Conservation (phyloP, 2,329 filamentous ascomycete genomes). For the Colletotrichum spinosum region DNA sequence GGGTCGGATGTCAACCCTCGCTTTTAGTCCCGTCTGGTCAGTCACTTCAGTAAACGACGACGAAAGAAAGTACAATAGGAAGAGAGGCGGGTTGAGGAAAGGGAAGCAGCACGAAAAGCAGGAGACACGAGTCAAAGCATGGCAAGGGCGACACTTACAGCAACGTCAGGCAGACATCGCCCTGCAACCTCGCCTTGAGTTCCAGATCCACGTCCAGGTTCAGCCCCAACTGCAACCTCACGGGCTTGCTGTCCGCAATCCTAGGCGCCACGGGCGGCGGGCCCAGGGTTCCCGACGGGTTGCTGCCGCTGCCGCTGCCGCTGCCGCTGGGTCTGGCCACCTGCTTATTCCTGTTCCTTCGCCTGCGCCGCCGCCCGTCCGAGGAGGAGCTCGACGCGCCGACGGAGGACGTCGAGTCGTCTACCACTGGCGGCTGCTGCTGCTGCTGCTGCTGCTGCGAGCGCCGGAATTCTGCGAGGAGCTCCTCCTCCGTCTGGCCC, state of each 20-base stretch:
- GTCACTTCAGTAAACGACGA: slow-evolving; percentile 4
- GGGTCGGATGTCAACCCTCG: slow-evolving; percentile 3
- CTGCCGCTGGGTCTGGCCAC: neutral
- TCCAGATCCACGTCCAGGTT: slow-evolving; percentile 84
- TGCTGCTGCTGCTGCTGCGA: neutral
- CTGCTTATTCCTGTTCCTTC: slow-evolving; percentile 25
- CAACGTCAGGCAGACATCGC: slow-evolving; percentile 77
- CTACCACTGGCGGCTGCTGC: slow-evolving; percentile 6
- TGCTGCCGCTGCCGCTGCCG: neutral
- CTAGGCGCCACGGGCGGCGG: slow-evolving; percentile 39
- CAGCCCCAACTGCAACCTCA: slow-evolving; percentile 77
- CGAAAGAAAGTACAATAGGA: neutral
- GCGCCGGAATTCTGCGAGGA: slow-evolving; percentile 38
- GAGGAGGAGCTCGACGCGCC: slow-evolving; percentile 14
- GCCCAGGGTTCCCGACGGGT: neutral
- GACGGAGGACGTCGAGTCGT: slow-evolving; percentile 38
- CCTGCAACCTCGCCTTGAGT: slow-evolving; percentile 81
- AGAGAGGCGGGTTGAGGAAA: too few relatives aligned
- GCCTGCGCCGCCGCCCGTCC: slow-evolving; percentile 19
- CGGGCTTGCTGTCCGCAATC: slow-evolving; percentile 63
- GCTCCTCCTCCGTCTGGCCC: slow-evolving; percentile 29
- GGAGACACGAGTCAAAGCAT: too few relatives aligned
- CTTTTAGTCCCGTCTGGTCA: slow-evolving; percentile 27
- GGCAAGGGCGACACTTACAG: slow-evolving; percentile 63
- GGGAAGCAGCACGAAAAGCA: neutral